Evolutionary conservation across 75 land plant genomes (phyloP).

Genomic region (Selaginella tamariscina): DNA sequence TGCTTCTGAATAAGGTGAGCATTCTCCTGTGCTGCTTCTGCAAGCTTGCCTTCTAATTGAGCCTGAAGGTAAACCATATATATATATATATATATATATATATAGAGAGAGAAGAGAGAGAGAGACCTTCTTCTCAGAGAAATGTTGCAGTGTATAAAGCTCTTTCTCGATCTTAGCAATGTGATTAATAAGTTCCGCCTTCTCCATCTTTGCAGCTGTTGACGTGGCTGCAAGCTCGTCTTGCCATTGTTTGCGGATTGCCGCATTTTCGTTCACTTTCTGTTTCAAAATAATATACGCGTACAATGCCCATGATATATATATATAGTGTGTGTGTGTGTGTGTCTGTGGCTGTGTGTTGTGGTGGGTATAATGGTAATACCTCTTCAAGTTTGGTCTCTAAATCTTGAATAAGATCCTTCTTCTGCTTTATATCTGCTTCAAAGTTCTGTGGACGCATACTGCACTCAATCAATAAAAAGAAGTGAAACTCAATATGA

Average conservation of each 20-base stretch:
- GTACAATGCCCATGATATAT: background rate
- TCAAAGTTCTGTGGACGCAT: conserved; percentile 1
- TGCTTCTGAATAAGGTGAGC: conserved; percentile 5
- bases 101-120: too few relatives aligned
- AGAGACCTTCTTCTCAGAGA: conserved; percentile 4
- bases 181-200: conserved; percentile 1
- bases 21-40: background rate
- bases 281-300: background rate
- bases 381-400: conserved; percentile 5
- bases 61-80: conserved; percentile 15
- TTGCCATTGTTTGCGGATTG: conserved; percentile 1
- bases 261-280: background rate
- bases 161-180: background rate
- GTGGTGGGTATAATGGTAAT: background rate
- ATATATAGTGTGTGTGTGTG: background rate
- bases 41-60: conserved; percentile 17
- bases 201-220: conserved; percentile 6
- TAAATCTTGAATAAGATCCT: conserved; percentile 7
- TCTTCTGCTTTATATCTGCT: conserved; percentile 5
- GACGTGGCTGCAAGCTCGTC: background rate
- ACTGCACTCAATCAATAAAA: conserved; percentile 9
- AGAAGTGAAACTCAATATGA: background rate
- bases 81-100: too few relatives aligned
- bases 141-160: background rate
- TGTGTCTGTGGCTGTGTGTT: background rate